A percentile compares a stretch with the other conserved stretches of the same genome.
These are phyloP conservation scores for Dionaea muscipula DNA, from an alignment of 179 eudicot genomes.

Conservation along the genomic window DNA sequence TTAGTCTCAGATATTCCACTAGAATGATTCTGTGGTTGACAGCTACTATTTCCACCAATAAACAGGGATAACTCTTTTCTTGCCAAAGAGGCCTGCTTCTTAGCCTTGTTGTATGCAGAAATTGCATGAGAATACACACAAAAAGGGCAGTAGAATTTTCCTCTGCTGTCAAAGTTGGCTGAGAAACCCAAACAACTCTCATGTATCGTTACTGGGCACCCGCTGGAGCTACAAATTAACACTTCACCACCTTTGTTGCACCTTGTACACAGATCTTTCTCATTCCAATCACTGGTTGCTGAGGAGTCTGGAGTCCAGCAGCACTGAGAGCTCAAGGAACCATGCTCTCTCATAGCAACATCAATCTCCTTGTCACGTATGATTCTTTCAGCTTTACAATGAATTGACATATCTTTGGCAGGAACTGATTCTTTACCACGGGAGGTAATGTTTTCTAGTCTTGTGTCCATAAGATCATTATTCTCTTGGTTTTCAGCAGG, in stretches of 20 bases:
- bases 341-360: conserved; percentile 22
- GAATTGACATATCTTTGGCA: conserved; percentile 4
- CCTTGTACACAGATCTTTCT: conserved; percentile 43
- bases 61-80: conserved; percentile 42
- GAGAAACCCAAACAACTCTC: conserved; percentile 52
- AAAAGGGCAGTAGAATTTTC: conserved; percentile 63
- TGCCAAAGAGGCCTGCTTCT: conserved; percentile 27
- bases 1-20: conserved; percentile 13
- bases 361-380: conserved; percentile 20
- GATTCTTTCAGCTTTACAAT: conserved; percentile 9
- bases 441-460: background rate
- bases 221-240: conserved; percentile 37
- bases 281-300: conserved; percentile 25
- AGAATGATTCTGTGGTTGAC: conserved; percentile 12
- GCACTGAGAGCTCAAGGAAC: conserved; percentile 34
- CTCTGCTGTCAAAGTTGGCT: conserved; percentile 31
- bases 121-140: conserved; percentile 59
- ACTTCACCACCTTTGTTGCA: conserved; percentile 49
- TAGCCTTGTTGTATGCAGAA: conserved; percentile 33
- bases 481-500: conserved; percentile 2
- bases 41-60: conserved; percentile 22
- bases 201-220: conserved; percentile 53
- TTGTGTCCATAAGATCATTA: background rate
- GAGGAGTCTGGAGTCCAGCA: conserved; percentile 29
- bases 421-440: conserved; percentile 5